Evolutionary conservation across 441 rosid species (phyloP), one percentile per base, ranked within the genome.

Genomic region (Erysimum cheiri): DNA sequence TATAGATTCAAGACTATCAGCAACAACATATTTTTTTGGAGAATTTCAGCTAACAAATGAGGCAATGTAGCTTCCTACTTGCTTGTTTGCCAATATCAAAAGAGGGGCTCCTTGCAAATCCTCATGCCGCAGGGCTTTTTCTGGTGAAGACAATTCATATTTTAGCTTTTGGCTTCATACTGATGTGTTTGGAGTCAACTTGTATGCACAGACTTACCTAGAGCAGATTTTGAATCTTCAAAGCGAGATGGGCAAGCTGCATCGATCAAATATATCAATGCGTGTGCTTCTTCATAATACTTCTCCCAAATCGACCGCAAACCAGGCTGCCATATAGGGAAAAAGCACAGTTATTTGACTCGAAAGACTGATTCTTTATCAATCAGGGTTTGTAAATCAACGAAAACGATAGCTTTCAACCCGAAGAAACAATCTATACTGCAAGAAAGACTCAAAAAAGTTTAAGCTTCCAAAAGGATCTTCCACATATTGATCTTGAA

Each of bases 271-370:
- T 77, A 95, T 65, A 95, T 72, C 72, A 92, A 77, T 26, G 99
- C 98, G 63, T 95, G 99, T 59, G 99, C 93, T 82, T 95, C 98
- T 80, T 95, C 99, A 47, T 90, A 95, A 69, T 95, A 95, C 80
- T 95, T 95, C 81, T 95, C 99, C 99, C 99, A 95, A 54, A 95
- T 92, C 4, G 99, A 85, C 49, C 98, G 89, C 43, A 95, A 89
- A 64, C 99, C 99, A 78, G 86, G 88, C 99, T 95, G 85, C 43
- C 56, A 64, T 57, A 36, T 53, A 2, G 33, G 10, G 17, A 13
- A 33, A 31, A 54, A 4, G 26, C 54, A 28, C 8, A 56, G 13
- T 56, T 47, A 39, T 56, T 62, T 74, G 28, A 19, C 12, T 19
- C 15, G n/a, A 44, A 44, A 50, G 73, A 67, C 28, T 40, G n/a